These are phyloP conservation scores for Candida ovalis DNA, from an alignment of 805 yeast species.

Conservation along the genomic window DNA sequence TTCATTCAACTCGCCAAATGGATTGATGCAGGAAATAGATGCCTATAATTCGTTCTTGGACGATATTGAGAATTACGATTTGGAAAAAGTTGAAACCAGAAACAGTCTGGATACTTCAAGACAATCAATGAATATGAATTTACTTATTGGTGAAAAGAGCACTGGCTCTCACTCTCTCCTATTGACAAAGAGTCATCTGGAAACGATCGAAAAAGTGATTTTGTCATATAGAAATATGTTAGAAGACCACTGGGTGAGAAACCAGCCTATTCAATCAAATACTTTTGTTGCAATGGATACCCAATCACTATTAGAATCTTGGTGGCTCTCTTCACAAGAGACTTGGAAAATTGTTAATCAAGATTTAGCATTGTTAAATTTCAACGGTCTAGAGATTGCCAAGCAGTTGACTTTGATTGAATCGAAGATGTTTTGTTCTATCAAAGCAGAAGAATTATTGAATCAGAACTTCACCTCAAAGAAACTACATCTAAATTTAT, in stretches of 20 bases:
- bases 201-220: conserved; percentile 46
- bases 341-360: conserved; percentile 56
- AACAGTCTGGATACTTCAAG: conserved; percentile 12
- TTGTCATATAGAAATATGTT: conserved; percentile 51
- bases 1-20: conserved; percentile 18
- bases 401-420: conserved; percentile 75
- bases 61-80: conserved; percentile 31
- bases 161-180: conserved; percentile 20
- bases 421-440: conserved; percentile 57
- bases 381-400: conserved; percentile 71
- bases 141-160: conserved; percentile 28
- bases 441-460: conserved; percentile 62
- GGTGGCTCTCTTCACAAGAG: conserved; percentile 50
- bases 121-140: conserved; percentile 24
- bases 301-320: conserved; percentile 36
- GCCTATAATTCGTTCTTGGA: conserved; percentile 31
- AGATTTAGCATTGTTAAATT: conserved; percentile 49
- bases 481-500: conserved; percentile 52
- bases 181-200: conserved; percentile 36
- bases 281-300: conserved; percentile 30
- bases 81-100: conserved; percentile 21
- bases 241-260: conserved; percentile 41
- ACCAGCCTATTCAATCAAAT: conserved; percentile 1
- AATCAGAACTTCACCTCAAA: conserved; percentile 61
- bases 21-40: conserved; percentile 25